Evolutionary conservation across 1,284 basidiomycete genomes (phyloP).

Genomic region (Cutaneotrichosporon sp.): DNA sequence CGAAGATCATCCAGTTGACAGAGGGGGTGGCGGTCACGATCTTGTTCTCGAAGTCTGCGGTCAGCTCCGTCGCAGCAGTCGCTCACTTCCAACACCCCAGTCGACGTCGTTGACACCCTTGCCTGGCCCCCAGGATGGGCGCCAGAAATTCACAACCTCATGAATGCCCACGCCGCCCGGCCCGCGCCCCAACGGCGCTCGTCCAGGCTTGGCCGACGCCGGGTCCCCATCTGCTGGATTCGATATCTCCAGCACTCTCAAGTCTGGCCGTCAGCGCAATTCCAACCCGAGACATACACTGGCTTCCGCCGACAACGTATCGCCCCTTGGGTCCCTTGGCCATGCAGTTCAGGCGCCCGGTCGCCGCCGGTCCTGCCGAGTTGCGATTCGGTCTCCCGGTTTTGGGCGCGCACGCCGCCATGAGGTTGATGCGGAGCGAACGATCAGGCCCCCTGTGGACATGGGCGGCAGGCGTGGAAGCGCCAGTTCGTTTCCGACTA

Average conservation of each 20-base stretch:
- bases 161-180: conserved; percentile 36
- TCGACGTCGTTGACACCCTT: conserved; percentile 59
- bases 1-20: conserved; percentile 80
- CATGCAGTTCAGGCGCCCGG: conserved; percentile 38
- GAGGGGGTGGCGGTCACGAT: conserved; percentile 75
- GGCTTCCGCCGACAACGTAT: conserved; percentile 44
- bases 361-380: conserved; percentile 21
- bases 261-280: conserved; percentile 27
- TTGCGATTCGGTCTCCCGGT: conserved; percentile 5
- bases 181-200: conserved; percentile 28
- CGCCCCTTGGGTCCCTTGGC: conserved; percentile 38
- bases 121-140: conserved; percentile 35
- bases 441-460: conserved; percentile 17
- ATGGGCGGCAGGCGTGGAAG: conserved; percentile 15
- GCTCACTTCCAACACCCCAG: conserved; percentile 72
- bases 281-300: conserved; percentile 37
- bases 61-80: not conserved
- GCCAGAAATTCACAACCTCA: conserved; percentile 48
- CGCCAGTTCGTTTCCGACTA: conserved; percentile 2
- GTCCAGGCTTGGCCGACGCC: not conserved
- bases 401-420: conserved; percentile 11
- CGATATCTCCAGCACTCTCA: conserved; percentile 37
- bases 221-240: conserved; percentile 11
- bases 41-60: conserved; percentile 66
- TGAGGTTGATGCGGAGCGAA: conserved; percentile 31